These are phyloP conservation scores for Trichomonas tenax DNA, from an alignment of 208 protist species.

Conservation along the genomic window DNA sequence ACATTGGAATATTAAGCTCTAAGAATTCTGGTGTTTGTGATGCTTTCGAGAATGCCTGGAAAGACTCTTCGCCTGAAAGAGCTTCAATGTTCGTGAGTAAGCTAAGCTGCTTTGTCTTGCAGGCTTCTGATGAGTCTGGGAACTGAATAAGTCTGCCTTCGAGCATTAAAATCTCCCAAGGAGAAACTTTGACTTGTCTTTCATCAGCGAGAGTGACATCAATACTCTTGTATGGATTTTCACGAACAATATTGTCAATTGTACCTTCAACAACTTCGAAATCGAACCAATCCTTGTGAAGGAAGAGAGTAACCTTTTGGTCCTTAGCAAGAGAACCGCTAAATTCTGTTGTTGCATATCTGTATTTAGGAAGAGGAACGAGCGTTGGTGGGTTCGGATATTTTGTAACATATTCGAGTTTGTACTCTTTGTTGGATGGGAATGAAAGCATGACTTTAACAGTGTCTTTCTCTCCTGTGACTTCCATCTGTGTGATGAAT, in stretches of 20 bases:
- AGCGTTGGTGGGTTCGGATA: no score
- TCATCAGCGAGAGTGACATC: not conserved
- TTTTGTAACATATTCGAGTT: not conserved
- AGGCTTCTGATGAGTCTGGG: no score
- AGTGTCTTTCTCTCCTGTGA: no score
- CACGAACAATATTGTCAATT: not conserved
- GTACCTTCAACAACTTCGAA: not conserved
- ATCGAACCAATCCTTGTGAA: not conserved
- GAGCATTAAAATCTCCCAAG: not conserved
- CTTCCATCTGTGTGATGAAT: not conserved
- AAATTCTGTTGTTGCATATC: not conserved
- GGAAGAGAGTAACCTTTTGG: not conserved
- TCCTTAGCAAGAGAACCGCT: not conserved
- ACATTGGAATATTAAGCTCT: not conserved
- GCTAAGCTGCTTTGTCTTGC: not conserved
- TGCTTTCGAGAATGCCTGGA: not conserved
- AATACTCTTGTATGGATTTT: not conserved
- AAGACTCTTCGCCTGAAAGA: not conserved
- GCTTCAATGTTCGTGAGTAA: not conserved
- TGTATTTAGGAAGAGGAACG: not conserved
- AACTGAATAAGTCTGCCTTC: not conserved
- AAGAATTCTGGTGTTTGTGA: not conserved
- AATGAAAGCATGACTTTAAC: not conserved
- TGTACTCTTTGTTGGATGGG: not conserved
- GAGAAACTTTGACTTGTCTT: not conserved